phyloP scores from a whole-genome alignment of 2,329 filamentous ascomycete species.

The Incumbomyces delicatus region DNA sequence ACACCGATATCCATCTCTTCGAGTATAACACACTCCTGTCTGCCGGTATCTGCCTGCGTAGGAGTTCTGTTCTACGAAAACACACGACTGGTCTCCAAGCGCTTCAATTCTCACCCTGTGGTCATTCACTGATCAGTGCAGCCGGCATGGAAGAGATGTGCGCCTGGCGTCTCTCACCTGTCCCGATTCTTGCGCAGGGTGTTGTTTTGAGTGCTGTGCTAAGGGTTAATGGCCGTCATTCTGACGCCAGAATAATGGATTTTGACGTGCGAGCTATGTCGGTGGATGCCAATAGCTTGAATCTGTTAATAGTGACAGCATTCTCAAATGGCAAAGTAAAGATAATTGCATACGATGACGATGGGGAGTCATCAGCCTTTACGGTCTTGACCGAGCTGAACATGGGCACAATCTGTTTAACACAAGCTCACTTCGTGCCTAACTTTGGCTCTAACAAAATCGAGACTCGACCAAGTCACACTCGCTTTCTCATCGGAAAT shows the following conservation, averaged over 20 bases:
- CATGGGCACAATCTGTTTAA: constrained; percentile 68
- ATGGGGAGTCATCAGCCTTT: neutral
- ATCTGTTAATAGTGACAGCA: constrained; percentile 57
- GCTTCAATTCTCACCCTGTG: constrained; percentile 60
- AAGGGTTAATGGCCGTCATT: constrained; percentile 38
- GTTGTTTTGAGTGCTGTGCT: constrained; percentile 43
- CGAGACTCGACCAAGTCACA: constrained; percentile 12
- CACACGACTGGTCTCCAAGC: constrained; percentile 80
- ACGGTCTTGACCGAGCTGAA: neutral
- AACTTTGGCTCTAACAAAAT: neutral
- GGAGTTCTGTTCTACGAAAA: constrained; percentile 49
- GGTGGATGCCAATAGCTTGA: constrained; percentile 18
- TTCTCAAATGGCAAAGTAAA: constrained; percentile 78
- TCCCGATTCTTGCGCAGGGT: constrained; percentile 46
- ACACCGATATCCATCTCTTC: constrained; percentile 66
- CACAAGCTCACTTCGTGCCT: constrained; percentile 27
- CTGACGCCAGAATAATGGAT: constrained; percentile 70
- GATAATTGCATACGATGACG: constrained; percentile 34
- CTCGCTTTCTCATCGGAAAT: constrained; percentile 48
- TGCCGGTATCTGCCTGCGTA: constrained; percentile 1
- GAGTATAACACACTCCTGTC: neutral
- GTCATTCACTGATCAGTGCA: constrained; percentile 69
- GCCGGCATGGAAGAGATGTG: constrained; percentile 83
- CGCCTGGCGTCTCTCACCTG: constrained; percentile 59
- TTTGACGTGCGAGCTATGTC: constrained; percentile 46